Percentiles rank a stretch among this genome's conserved stretches.
Evolutionary conservation across 495 filamentous ascomycete species (phyloP).

Genomic region (Massariosphaeria phaeospora): DNA sequence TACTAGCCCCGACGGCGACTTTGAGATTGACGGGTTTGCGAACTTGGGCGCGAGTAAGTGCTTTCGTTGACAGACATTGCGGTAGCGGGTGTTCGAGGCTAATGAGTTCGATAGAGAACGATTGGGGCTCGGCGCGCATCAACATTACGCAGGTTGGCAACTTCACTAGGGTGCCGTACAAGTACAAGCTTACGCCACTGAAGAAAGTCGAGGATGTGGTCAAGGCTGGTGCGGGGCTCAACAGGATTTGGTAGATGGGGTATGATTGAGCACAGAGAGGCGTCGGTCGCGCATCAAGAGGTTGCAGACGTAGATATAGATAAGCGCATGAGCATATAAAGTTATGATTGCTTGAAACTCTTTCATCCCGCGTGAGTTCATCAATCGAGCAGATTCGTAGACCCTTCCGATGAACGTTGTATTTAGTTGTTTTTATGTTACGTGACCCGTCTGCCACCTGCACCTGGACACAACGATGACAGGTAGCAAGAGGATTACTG

Average conservation of each 20-base stretch:
- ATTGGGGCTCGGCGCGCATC: conserved; percentile 39
- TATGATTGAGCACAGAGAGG: no score
- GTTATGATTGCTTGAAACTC: no score
- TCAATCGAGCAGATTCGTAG: no score
- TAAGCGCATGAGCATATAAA: no score
- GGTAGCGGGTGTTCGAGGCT: neutral
- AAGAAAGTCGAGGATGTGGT: conserved; percentile 38
- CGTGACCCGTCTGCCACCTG: no score
- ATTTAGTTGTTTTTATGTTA: no score
- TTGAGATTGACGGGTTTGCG: conserved; percentile 43
- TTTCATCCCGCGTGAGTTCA: no score
- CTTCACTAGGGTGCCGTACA: conserved; percentile 42
- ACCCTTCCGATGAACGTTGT: no score
- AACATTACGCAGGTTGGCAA: conserved; percentile 46
- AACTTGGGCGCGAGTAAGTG: conserved; percentile 44
- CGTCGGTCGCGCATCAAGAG: no score
- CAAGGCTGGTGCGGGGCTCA: conserved; percentile 39
- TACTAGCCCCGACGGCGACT: conserved; percentile 40
- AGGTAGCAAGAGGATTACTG: no score
- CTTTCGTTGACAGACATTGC: neutral
- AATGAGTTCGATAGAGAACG: conserved; percentile 38
- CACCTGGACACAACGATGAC: no score
- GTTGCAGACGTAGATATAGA: no score
- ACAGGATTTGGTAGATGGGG: conserved; percentile 37
- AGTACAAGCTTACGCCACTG: conserved; percentile 40